phyloP scores from a whole-genome alignment of 345 rosid genomes.

The Syzygium aqueum region DNA sequence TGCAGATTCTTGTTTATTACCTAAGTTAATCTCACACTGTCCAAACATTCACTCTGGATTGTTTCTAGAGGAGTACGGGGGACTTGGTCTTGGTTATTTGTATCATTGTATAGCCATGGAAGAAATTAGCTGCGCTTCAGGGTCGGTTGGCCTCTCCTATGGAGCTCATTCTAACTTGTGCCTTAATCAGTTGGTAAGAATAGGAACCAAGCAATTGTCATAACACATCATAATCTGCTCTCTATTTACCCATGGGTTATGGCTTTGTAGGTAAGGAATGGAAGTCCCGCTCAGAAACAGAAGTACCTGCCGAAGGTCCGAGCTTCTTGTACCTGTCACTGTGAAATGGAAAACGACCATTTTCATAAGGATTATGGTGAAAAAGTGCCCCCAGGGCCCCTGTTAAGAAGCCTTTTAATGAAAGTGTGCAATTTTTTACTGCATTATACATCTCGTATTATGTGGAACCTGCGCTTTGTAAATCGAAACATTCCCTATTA shows the following conservation, averaged over 20 bases:
- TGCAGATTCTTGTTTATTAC: background rate
- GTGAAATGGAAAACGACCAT: background rate
- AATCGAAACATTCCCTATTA: background rate
- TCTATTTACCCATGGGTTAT: background rate
- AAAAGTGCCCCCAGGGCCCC: background rate
- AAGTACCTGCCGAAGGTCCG: conserved; percentile 86
- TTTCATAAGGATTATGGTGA: background rate
- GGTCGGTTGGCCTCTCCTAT: conserved; percentile 83
- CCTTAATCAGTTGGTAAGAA: conserved; percentile 85
- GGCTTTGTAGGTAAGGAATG: conserved; percentile 70
- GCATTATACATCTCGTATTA: background rate
- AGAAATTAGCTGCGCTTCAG: conserved; percentile 87
- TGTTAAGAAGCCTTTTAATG: background rate
- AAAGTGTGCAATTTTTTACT: background rate
- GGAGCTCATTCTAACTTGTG: conserved; percentile 97
- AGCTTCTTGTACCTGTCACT: background rate
- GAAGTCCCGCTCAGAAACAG: conserved; percentile 62
- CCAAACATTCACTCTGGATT: background rate
- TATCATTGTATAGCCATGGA: conserved; percentile 91
- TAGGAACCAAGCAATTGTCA: background rate
- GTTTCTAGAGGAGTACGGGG: conserved; percentile 82
- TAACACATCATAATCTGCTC: background rate
- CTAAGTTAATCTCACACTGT: background rate
- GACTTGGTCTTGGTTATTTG: conserved; percentile 93
- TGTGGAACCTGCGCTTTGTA: background rate